Base-by-base conservation (phyloP, 2,329 filamentous ascomycete genomes). In the Colletotrichum chrysophilum region DNA sequence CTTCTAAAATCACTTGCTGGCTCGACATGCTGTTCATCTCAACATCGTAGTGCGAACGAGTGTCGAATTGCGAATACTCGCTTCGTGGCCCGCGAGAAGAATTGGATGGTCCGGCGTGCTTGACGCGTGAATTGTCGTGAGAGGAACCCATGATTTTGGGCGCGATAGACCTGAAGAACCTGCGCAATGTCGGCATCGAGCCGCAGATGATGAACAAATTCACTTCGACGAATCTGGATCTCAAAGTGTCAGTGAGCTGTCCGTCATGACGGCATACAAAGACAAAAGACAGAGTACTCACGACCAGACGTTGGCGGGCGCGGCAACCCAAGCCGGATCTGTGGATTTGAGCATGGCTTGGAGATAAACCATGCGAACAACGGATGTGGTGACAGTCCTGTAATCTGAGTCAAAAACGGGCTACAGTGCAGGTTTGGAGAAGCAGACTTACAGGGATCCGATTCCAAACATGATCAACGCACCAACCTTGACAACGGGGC, bases 401-500 rank as follows among this genome's bases (percentile, higher is more conserved):
- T 24, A 0, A 7, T 13, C 12, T 7, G 4, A 24, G 5, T 10
- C 13, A 1, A 18, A n/a, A 74, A 8, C 70, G 6, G 2, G 56
- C 5, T 18, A 12, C n/a, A 7, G n/a, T 21, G 7, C 7, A n/a
- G 21, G 13, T 21, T 36, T 3, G 14, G 61, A 43, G 18, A 38
- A 21, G 24, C 0, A 4, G 3, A 12, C 9, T 7, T 18, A 81
- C 81, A 80, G 71, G 0, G 78, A 84, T 36, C 86, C 86, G 6
- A 89, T 78, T 4, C 84, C 86, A 66, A 90, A 87, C 68, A 89
- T 85, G 1, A 84, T 75, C 0, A 82, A 80, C 1, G 88, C 80
- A 1, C 82, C 86, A n/a, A 88, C 75, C 77, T 88, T 89, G 69
- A 89, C 87, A n/a, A 83, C 83, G 38, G 77, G 76, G 0, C 86